These are phyloP conservation scores for Millerago galiae DNA, from an alignment of 805 yeast genomes.

Conservation along the genomic window DNA sequence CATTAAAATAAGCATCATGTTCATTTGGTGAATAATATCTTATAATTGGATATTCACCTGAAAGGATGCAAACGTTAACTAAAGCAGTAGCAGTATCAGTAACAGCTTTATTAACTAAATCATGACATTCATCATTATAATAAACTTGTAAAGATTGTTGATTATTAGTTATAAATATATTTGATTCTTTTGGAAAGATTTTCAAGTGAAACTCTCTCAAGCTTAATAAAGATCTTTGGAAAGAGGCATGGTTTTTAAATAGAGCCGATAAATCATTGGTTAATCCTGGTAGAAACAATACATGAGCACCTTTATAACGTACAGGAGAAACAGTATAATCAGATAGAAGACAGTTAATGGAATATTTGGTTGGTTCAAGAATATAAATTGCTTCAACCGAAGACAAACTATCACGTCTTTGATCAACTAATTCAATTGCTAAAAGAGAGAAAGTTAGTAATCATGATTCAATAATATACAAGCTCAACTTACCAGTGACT, in stretches of 20 bases:
- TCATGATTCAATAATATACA: neutral
- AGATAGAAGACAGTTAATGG: constrained; percentile 68
- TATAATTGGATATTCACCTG: constrained; percentile 86
- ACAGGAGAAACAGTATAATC: constrained; percentile 62
- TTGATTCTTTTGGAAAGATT: constrained; percentile 60
- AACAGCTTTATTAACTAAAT: constrained; percentile 53
- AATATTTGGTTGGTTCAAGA: constrained; percentile 60
- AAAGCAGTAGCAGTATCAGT: constrained; percentile 55
- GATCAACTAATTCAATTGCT: constrained; percentile 60
- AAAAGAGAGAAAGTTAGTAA: neutral
- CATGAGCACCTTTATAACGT: constrained; percentile 71
- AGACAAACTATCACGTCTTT: constrained; percentile 50
- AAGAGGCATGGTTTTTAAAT: constrained; percentile 24
- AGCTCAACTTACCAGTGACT: constrained; percentile 34
- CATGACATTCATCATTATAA: constrained; percentile 59
- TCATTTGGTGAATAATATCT: constrained; percentile 60
- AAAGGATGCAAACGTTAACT: constrained; percentile 63
- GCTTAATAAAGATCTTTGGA: constrained; percentile 24
- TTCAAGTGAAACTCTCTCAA: constrained; percentile 40
- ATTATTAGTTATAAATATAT: constrained; percentile 63
- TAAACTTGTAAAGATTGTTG: constrained; percentile 63
- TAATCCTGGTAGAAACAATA: constrained; percentile 64
- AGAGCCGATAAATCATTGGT: constrained; percentile 25
- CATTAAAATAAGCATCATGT: constrained; percentile 40
- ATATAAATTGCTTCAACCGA: constrained; percentile 78